A percentile compares a stretch with the other conserved stretches of the same genome.
phyloP scores from a whole-genome alignment of 345 rosid genomes.

The Brassica carinata region DNA sequence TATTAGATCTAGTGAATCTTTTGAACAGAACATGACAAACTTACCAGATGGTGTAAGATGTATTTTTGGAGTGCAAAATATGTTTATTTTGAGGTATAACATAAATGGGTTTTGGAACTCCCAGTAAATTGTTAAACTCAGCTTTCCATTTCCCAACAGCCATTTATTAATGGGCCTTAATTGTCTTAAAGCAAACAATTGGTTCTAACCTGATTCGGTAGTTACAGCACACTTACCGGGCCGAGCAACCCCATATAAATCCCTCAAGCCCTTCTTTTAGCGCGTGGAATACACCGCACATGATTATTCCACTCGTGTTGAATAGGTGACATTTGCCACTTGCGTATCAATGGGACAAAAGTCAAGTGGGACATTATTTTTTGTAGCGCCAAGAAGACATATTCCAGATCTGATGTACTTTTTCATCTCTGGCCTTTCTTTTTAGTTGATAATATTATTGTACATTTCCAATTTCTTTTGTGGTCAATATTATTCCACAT shows the following conservation, averaged over 20 bases:
- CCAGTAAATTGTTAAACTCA: background rate
- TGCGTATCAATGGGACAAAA: constrained; percentile 19
- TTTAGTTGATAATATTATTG: background rate
- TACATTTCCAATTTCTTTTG: background rate
- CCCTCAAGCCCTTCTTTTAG: background rate
- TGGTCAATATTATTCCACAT: background rate
- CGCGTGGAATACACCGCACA: background rate
- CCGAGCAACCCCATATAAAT: background rate
- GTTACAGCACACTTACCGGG: background rate
- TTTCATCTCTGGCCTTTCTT: background rate
- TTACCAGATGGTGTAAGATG: constrained; percentile 21
- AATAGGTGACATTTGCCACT: constrained; percentile 26
- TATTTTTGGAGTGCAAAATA: background rate
- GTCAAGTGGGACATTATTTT: constrained; percentile 12
- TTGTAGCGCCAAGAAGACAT: background rate
- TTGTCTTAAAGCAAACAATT: background rate
- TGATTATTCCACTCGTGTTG: background rate
- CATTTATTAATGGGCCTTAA: constrained; percentile 7
- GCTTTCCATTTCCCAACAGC: background rate
- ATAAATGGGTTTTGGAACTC: background rate
- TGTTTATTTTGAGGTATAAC: too few species aligned
- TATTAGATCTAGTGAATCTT: constrained; percentile 27
- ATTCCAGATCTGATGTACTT: constrained; percentile 13
- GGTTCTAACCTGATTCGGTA: background rate
- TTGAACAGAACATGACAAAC: constrained; percentile 26